These are phyloP conservation scores for Cymbopogon flexuosus DNA, from an alignment of 202 grass and related monocot genomes.

Conservation along the genomic window DNA sequence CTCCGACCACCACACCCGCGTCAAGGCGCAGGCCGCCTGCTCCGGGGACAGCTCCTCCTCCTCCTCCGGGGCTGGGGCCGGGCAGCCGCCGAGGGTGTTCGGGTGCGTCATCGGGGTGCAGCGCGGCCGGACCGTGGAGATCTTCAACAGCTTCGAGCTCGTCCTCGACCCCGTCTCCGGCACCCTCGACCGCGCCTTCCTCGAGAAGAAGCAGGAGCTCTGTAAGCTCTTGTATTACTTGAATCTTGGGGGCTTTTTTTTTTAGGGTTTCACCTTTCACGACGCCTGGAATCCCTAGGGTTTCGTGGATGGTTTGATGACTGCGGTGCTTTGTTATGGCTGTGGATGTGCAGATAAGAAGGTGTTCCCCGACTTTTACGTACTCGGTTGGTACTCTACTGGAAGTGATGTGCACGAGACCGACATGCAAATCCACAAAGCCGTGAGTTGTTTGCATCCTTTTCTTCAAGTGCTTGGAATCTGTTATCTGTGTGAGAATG, in stretches of 20 bases:
- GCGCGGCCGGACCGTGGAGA: conserved; percentile 89
- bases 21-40: conserved; percentile 68
- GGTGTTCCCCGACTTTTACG: conserved; percentile 88
- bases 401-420: conserved; percentile 94
- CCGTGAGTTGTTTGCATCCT: conserved; percentile 48
- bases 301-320: conserved; percentile 34
- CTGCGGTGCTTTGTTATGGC: not conserved
- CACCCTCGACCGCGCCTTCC: conserved; percentile 85
- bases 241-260: not conserved
- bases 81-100: conserved; percentile 52
- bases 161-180: conserved; percentile 68
- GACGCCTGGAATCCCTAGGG: not conserved
- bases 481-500: not conserved
- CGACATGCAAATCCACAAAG: conserved; percentile 87
- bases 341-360: conserved; percentile 81
- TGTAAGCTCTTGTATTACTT: conserved; percentile 42
- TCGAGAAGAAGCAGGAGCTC: conserved; percentile 98
- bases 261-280: not conserved
- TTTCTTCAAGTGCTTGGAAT: not conserved
- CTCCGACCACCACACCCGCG: conserved; percentile 94
- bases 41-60: conserved; percentile 30
- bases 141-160: conserved; percentile 99
- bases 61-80: not conserved
- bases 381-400: conserved; percentile 96
- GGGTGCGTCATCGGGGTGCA: conserved; percentile 95